Base-by-base conservation (phyloP, 1,284 basidiomycete genomes). In the Marasmius sp. region DNA sequence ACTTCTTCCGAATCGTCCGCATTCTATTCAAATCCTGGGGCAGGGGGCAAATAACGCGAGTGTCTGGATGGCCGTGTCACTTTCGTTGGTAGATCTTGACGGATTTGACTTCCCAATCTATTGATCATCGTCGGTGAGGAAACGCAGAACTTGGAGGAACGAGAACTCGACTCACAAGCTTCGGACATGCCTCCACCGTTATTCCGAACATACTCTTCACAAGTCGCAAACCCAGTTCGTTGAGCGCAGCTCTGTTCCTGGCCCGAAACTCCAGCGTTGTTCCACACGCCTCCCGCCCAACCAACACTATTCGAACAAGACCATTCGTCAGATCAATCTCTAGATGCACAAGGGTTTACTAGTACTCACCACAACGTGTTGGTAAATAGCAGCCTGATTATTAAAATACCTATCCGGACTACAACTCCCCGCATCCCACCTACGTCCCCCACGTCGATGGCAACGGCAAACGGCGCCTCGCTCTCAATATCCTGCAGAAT, bases 261-360 rank as follows among this genome's bases (percentile, higher is more conserved):
- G 55, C 94, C 93, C 6, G 91, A 89, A 63, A 87, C 80, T 48
- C 89, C 90, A 51, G 87, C 77, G 33, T 74, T 65, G 57, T 74
- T 78, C 94, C 94, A 96, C n/a, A 85, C 89, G 49, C 79, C 80
- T 56, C 88, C 86, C 11, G 94, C 94, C 95, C 93, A 96, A 67
- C 94, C 91, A 64, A 93, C 94, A 68, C 93, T 93, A 68, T n/a
- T 65, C 22, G 59, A 63, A 61, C 59, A n/a, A n/a, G n/a, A n/a
- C n/a, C n/a, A n/a, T n/a, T n/a, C n/a, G n/a, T 45, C 34, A 59
- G 38, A 59, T 59, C 39, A 20, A 10, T 43, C 14, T 27, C 57
- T 12, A 33, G 49, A 48, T 39, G 64, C 36, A 12, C 36, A 48
- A 65, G 65, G 51, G 56, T 53, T 50, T 37, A 75, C 85, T 57